A percentile compares a stretch with the other conserved stretches of the same genome.
phyloP scores from a whole-genome alignment of 2,329 filamentous ascomycete genomes.

The Nigrospora oryzae region DNA sequence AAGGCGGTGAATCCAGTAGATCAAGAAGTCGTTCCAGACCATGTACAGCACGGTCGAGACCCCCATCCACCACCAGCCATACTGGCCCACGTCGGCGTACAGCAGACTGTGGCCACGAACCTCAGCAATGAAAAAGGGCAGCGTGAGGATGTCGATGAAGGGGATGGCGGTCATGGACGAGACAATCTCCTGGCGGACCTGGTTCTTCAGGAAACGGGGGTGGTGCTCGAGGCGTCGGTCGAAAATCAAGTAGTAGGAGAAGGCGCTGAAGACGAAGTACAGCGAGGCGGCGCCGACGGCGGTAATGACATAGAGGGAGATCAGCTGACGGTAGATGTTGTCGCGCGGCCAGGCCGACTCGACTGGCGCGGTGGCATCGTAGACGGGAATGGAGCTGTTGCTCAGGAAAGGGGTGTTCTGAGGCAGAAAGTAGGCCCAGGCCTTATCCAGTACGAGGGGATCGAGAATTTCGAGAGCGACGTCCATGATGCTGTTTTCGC shows the following conservation, averaged over 20 bases:
- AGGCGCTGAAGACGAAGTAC: constrained; percentile 61
- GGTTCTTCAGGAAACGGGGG: constrained; percentile 38
- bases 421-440: constrained; percentile 29
- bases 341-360: constrained; percentile 28
- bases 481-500: constrained; percentile 21
- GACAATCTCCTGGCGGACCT: constrained; percentile 32
- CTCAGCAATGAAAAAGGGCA: constrained; percentile 36
- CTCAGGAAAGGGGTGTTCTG: constrained; percentile 1
- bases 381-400: constrained; percentile 7
- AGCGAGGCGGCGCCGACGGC: constrained; percentile 24
- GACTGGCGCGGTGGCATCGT: constrained; percentile 2
- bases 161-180: constrained; percentile 33
- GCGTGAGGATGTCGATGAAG: constrained; percentile 33
- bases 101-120: constrained; percentile 36
- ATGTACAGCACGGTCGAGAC: constrained; percentile 31
- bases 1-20: constrained; percentile 74
- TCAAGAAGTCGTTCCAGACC: constrained; percentile 47
- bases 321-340: constrained; percentile 28
- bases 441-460: constrained; percentile 29
- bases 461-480: constrained; percentile 30
- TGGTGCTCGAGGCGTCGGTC: constrained; percentile 36
- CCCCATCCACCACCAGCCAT: constrained; percentile 29
- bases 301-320: constrained; percentile 28
- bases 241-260: constrained; percentile 65
- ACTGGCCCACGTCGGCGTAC: constrained; percentile 28